Base-by-base conservation (phyloP, 2,329 filamentous ascomycete species). In the Arthrobotrys sinensis region DNA sequence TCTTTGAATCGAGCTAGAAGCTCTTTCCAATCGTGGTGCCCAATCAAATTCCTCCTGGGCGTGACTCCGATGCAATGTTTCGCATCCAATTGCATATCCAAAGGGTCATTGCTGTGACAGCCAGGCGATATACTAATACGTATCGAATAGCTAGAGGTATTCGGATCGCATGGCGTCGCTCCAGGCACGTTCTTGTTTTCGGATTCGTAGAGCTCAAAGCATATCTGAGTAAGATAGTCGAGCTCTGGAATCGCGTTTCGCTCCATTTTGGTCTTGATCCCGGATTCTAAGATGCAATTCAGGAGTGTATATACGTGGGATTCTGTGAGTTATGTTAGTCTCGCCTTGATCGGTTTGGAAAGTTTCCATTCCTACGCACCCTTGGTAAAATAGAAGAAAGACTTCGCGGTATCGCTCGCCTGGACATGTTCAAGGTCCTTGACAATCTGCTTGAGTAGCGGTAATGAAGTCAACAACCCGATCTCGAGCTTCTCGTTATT, bases 301-400 rank as follows among this genome's bases (percentile, higher is more conserved):
- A 99, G 89, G 4, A 99, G 88, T 4, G 96, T 99, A 86, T 99
- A 99, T 80, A 99, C 97, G 84, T 99, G 96, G 0, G 93, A 97
- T 85, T 99, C 96, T 81, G 16, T 24, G 24, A 5, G 36, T 34
- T 12, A 32, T n/a, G n/a, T 52, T 36, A 55, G 38, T 32, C 10
- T 16, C 38, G 21, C 10, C n/a, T 7, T 38, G 12, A 21, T 7
- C 6, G 14, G 16, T 6, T 2, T n/a, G 32, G 12, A 24, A 12
- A 38, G 34, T 16, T n/a, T 55, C 8, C 6, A 21, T 6, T 16
- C 11, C 12, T 10, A 66, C 63, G 11, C 53, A 81, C 80, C 80
- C 85, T 99, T 99, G 80, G 96, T 99, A 85, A 99, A 99, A 86
- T 99, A 99, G 85, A 98, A 93, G 87, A 98, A 98, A 1, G 92